Conservation (phyloP, 805 yeast species). For the Saccharomyces paradoxus region DNA sequence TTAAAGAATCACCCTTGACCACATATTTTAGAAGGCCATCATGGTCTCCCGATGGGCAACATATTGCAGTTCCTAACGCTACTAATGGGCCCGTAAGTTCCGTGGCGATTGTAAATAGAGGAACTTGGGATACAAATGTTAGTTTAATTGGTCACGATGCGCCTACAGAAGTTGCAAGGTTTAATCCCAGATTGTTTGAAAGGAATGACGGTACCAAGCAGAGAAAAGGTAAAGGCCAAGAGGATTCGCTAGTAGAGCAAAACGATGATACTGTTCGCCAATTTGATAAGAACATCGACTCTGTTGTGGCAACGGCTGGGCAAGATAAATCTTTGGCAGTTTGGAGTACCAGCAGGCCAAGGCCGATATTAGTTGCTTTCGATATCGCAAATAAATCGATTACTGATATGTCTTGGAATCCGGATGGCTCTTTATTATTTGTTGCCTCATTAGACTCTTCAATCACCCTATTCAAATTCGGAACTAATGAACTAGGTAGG, state of each 20-base stretch:
- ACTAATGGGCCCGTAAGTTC: slow-evolving; percentile 76
- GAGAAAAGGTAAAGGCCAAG: slow-evolving; percentile 3
- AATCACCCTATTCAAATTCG: slow-evolving; percentile 60
- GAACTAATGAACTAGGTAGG: slow-evolving; percentile 51
- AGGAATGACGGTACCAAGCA: background rate
- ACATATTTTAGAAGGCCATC: slow-evolving; percentile 79
- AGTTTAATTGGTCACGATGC: slow-evolving; percentile 77
- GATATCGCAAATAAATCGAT: slow-evolving; percentile 71
- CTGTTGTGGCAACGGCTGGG: slow-evolving; percentile 91
- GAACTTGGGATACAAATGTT: slow-evolving; percentile 69
- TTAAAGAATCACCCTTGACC: slow-evolving; percentile 79
- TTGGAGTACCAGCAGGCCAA: slow-evolving; percentile 72
- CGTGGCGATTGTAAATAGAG: slow-evolving; percentile 65
- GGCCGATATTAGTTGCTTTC: slow-evolving; percentile 73
- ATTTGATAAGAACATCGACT: slow-evolving; percentile 36
- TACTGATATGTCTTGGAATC: slow-evolving; percentile 85
- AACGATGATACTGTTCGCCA: slow-evolving; percentile 8
- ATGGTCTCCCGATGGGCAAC: slow-evolving; percentile 91
- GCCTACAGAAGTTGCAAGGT: slow-evolving; percentile 73
- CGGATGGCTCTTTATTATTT: slow-evolving; percentile 67
- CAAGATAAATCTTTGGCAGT: slow-evolving; percentile 83
- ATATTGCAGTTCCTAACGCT: slow-evolving; percentile 78
- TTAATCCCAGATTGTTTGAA: slow-evolving; percentile 62
- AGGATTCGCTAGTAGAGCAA: slow-evolving; percentile 1
- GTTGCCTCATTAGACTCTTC: slow-evolving; percentile 81